Conservation (phyloP, 2,329 filamentous ascomycete genomes). For the Pyrenophora teres region DNA sequence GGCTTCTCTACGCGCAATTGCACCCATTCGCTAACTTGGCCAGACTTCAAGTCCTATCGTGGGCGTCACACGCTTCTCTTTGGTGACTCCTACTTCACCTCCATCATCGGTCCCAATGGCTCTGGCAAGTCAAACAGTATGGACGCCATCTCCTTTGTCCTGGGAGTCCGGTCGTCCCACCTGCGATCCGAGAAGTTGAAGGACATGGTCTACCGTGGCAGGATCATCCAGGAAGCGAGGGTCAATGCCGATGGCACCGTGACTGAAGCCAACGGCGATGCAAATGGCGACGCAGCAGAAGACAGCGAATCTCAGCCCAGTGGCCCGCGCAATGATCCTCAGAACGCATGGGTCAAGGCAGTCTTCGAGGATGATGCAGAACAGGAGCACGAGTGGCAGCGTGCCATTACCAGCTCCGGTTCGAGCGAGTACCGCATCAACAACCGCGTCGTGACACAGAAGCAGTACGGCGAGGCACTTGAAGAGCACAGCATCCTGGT, state of each 20-base stretch:
- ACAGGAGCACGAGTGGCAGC: conserved; percentile 94
- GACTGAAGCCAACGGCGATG: conserved; percentile 50
- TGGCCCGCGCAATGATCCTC: conserved; percentile 76
- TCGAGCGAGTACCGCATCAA: conserved; percentile 97
- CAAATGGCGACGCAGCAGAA: conserved; percentile 51
- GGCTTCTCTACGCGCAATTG: conserved; percentile 34
- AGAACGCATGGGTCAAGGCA: conserved; percentile 98
- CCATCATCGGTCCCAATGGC: conserved; percentile 98
- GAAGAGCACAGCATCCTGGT: conserved; percentile 96
- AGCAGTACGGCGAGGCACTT: conserved; percentile 90
- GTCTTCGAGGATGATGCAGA: conserved; percentile 98
- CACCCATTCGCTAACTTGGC: conserved; percentile 17
- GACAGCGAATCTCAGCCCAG: conserved; percentile 60
- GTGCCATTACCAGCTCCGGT: conserved; percentile 85
- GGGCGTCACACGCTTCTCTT: conserved; percentile 93
- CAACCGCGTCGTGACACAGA: conserved; percentile 82
- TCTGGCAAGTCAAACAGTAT: conserved; percentile 99
- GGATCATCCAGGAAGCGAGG: conserved; percentile 87
- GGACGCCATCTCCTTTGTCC: conserved; percentile 98
- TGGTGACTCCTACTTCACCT: conserved; percentile 98
- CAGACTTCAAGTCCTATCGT: conserved; percentile 99
- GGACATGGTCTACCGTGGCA: conserved; percentile 93
- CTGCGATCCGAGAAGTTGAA: conserved; percentile 90
- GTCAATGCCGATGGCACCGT: conserved; percentile 91
- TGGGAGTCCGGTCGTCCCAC: conserved; percentile 98